phyloP scores from a whole-genome alignment of 768 basidiomycete species.

The Galerina sulciceps region DNA sequence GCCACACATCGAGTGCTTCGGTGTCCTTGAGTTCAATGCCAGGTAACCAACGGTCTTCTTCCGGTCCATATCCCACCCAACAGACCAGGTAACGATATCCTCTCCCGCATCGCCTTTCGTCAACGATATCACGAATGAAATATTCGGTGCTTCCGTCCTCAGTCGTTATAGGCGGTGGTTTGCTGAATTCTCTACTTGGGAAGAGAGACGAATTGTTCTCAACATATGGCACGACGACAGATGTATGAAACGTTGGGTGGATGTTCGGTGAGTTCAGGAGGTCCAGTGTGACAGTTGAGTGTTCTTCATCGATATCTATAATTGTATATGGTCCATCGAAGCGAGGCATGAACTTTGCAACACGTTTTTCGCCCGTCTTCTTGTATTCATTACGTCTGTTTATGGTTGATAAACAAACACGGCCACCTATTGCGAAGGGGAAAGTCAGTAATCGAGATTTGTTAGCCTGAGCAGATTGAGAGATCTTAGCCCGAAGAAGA shows the following conservation, averaged over 20 bases:
- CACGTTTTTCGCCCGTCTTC: constrained; percentile 18
- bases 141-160: constrained; percentile 26
- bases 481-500: constrained; percentile 17
- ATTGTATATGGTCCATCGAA: constrained; percentile 37
- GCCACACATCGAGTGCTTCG: constrained; percentile 15
- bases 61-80: constrained; percentile 29
- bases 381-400: constrained; percentile 30
- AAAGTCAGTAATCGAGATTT: background rate
- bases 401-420: constrained; percentile 28
- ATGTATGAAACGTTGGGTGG: constrained; percentile 39
- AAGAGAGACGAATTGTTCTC: constrained; percentile 33
- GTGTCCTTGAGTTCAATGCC: constrained; percentile 25
- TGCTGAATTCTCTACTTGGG: constrained; percentile 23
- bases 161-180: constrained; percentile 24
- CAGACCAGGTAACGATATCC: constrained; percentile 32
- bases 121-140: constrained; percentile 27
- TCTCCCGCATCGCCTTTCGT: constrained; percentile 21
- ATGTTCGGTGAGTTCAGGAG: constrained; percentile 20
- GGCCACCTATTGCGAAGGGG: background rate
- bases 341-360: constrained; percentile 40
- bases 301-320: background rate
- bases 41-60: constrained; percentile 32
- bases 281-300: constrained; percentile 26
- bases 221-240: constrained; percentile 19
- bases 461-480: constrained; percentile 16